Base-by-base conservation (phyloP, 768 basidiomycete species). In the Boletus rubescentipes region DNA sequence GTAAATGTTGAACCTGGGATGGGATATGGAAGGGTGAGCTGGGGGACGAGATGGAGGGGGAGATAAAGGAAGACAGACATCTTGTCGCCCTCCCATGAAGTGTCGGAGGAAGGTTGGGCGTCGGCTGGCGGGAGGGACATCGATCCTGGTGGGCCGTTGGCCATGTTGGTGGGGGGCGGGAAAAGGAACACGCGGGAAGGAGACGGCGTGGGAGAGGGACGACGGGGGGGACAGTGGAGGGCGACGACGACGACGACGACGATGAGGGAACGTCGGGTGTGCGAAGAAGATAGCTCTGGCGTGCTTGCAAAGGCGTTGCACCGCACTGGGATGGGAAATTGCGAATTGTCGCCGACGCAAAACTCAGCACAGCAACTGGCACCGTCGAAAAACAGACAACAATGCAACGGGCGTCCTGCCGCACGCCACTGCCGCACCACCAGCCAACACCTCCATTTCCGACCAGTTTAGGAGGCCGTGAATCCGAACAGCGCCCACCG, bases 61-160 rank as follows among this genome's bases (percentile, higher is more conserved):
- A 57, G 47, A 54, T 34, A 20, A 49, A 46, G 41, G 29, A 48
- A 20, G 51, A 78, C 83, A 56, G 55, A 91, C 90, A 91, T 91
- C 73, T 78, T 86, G 75, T 92, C 90, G 51, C 89, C 89, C 66
- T 91, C 90, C 90, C 90, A 92, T 54, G 85, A 83, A 20, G 84
- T 61, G 59, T 71, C 67, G 8, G 68, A 50, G 21, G 60, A 65
- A n/a, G 53, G 43, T 42, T 55, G 59, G 5, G 43, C 21, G 57
- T 64, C 63, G 5, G 43, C 1, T 11, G 46, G 1, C 2, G 57
- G 35, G 46, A 60, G 57, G 39, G 64, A 16, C 63, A 72, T 64
- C 38, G 68, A 61, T 54, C 61, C 66, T 49, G 65, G 62, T 5
- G 61, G 64, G 16, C 59, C 64, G 16, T 39, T 16, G 7, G 64